Base-by-base conservation (phyloP, 768 basidiomycete species). In the Leccinum incarnatum region DNA sequence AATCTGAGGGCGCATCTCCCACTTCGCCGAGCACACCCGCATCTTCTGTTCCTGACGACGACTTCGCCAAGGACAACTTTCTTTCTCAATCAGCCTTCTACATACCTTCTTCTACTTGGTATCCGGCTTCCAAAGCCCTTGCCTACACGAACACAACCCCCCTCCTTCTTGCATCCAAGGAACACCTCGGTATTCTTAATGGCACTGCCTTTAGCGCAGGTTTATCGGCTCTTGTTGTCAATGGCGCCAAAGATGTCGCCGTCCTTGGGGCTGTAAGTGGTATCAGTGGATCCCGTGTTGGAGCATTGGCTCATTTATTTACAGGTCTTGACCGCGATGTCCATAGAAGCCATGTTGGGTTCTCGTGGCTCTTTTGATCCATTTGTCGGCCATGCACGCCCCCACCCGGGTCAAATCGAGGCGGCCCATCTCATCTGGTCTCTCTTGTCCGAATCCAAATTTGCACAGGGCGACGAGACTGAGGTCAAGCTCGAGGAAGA, bases 401-500 rank as follows among this genome's bases (percentile, higher is more conserved):
- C 93, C 7, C 93, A 95, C 71, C 87, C 89, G 5, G 92, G 92
- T 54, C 92, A 93, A 76, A 81, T 95, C 49, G 89, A 93, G 69
- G 82, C 79, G 2, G 91, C 89, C 3, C 81, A 77, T 62, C 84
- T 83, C 55, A 83, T 95, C 36, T 83, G 83, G 77, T 76, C 82
- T 53, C 76, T 94, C 25, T 79, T 95, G 12, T 79, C 84, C 17
- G 90, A 82, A 10, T 87, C 86, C 69, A 79, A 78, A 25, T 82
- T 93, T 55, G 89, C 89, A 37, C 72, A 80, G n/a, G 77, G 74
- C 4, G 73, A 83, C n/a, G 89, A 92, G 60, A 79, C 84, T n/a
- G 92, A 95, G 65, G 81, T 87, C 37, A 83, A 78, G 29, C 85
- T 93, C 49, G 79, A 83, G 47, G 81, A 91, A 52, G 93, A 95